Percentiles rank a stretch among this genome's conserved stretches.
These are phyloP conservation scores for Brassica carinata DNA, from an alignment of 345 rosid species.

Conservation along the genomic window DNA sequence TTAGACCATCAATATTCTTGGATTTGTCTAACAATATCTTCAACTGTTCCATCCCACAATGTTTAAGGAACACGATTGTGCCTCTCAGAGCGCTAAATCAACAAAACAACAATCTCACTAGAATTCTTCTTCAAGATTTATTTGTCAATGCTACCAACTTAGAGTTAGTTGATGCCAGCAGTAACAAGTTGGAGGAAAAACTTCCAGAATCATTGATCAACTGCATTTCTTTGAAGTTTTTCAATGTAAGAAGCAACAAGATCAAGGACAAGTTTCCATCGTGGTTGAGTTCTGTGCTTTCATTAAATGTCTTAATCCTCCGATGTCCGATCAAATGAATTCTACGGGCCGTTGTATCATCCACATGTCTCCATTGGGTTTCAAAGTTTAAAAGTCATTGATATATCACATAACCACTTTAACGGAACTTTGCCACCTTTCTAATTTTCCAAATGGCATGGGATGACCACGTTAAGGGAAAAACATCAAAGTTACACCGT, in stretches of 20 bases:
- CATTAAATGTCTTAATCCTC: not conserved
- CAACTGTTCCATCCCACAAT: not conserved
- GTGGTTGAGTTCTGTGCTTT: not conserved
- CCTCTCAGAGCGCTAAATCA: not conserved
- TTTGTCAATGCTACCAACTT: not conserved
- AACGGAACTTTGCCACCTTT: not conserved
- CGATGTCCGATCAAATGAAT: not conserved
- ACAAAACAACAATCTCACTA: not conserved
- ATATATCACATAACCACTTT: not conserved
- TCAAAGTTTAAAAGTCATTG: not conserved
- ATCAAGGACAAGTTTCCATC: not conserved
- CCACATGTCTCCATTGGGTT: not conserved
- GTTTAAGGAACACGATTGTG: not conserved
- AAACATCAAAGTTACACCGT: not conserved
- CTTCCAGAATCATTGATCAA: slow-evolving; percentile 1
- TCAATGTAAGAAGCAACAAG: not conserved
- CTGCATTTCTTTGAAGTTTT: not conserved
- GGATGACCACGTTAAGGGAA: not conserved
- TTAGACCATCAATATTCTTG: not conserved
- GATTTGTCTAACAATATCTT: not conserved
- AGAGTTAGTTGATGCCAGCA: not conserved
- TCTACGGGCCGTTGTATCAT: not conserved
- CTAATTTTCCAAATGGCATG: not conserved
- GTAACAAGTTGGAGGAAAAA: not conserved
- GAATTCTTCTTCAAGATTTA: not conserved